These are phyloP conservation scores for Triticum monococcum DNA, from an alignment of 176 grass and related monocot genomes.

Conservation along the genomic window DNA sequence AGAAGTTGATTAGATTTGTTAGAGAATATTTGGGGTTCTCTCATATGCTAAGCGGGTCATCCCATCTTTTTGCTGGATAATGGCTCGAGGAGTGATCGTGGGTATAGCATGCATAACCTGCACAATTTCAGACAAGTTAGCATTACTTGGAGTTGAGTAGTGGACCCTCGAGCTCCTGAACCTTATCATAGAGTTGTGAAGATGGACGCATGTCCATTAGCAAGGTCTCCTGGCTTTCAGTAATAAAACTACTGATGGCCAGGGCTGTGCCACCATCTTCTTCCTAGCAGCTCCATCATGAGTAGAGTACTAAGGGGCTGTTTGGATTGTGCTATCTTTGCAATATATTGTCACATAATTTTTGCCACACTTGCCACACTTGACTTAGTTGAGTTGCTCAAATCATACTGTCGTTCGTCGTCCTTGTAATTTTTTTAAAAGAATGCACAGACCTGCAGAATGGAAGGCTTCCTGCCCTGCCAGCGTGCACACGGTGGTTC, in stretches of 20 bases:
- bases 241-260: neutral
- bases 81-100: slow-evolving; percentile 18
- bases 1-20: neutral
- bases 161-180: neutral
- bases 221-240: slow-evolving; percentile 9
- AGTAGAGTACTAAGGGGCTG: neutral
- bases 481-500: no score
- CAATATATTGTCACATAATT: no score
- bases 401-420: neutral
- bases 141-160: neutral
- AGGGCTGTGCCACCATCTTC: neutral
- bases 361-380: no score
- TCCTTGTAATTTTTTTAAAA: no score
- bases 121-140: slow-evolving; percentile 3
- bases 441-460: no score
- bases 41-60: neutral
- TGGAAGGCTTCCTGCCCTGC: no score
- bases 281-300: neutral
- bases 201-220: neutral
- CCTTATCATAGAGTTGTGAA: neutral
- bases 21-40: neutral
- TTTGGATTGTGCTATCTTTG: no score
- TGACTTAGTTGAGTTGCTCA: no score
- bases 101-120: slow-evolving; percentile 14
- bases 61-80: neutral